Evolutionary conservation across 2,329 filamentous ascomycete genomes (phyloP).

Genomic region (Beauveria asiatica): DNA sequence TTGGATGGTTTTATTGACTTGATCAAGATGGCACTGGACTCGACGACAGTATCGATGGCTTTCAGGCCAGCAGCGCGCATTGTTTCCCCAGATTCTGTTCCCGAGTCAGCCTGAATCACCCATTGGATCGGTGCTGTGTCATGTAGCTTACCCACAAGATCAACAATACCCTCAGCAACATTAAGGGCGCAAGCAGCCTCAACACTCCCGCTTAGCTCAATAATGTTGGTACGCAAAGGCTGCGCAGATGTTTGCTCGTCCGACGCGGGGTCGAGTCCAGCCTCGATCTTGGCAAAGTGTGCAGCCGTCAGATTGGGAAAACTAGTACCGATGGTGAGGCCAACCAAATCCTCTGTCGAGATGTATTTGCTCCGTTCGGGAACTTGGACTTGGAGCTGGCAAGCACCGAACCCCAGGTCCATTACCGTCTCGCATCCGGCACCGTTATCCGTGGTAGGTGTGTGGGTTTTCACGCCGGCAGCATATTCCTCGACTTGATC

Average conservation of each 20-base stretch:
- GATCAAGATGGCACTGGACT: slow-evolving; percentile 82
- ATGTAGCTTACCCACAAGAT: slow-evolving; percentile 72
- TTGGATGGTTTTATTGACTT: slow-evolving; percentile 80
- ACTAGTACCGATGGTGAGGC: slow-evolving; percentile 90
- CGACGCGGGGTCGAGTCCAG: slow-evolving; percentile 34
- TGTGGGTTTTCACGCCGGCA: slow-evolving; percentile 39
- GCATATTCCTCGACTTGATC: slow-evolving; percentile 90
- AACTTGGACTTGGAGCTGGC: slow-evolving; percentile 94
- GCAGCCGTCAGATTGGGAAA: slow-evolving; percentile 77
- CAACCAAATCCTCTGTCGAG: slow-evolving; percentile 69
- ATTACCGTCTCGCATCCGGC: slow-evolving; percentile 75
- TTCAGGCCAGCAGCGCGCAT: slow-evolving; percentile 94
- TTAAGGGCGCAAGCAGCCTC: slow-evolving; percentile 94
- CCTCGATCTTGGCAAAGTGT: slow-evolving; percentile 77
- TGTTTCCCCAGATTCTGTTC: slow-evolving; percentile 85
- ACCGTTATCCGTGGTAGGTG: slow-evolving; percentile 35
- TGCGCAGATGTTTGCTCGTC: slow-evolving; percentile 25
- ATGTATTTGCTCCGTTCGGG: slow-evolving; percentile 71
- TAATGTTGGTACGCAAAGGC: slow-evolving; percentile 75
- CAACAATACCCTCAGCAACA: slow-evolving; percentile 93
- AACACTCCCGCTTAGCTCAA: slow-evolving; percentile 92
- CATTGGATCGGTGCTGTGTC: not conserved
- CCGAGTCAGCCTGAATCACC: not conserved
- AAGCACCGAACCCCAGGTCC: slow-evolving; percentile 82
- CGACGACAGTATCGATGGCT: slow-evolving; percentile 87